Evolutionary conservation across 176 grass and related monocot genomes (phyloP).

Genomic region (Bromus sterilis): DNA sequence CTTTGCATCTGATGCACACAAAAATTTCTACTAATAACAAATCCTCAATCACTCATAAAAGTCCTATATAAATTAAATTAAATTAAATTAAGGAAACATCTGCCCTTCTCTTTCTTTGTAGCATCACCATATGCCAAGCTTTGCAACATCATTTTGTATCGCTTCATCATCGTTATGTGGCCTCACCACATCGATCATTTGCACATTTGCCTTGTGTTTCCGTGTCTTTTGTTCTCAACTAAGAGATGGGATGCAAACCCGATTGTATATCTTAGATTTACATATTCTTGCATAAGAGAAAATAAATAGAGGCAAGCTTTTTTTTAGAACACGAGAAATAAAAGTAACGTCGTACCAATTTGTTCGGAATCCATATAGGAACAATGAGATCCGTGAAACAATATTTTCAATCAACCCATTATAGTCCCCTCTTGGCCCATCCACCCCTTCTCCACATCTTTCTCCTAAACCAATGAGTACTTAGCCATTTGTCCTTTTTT

Average conservation of each 20-base stretch:
- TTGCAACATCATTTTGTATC: background rate
- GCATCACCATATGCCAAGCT: too few relatives aligned
- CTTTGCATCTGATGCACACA: too few relatives aligned
- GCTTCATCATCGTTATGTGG: background rate
- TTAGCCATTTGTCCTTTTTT: too few relatives aligned
- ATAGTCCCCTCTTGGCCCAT: background rate
- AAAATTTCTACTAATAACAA: too few relatives aligned
- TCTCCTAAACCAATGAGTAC: background rate
- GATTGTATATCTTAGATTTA: background rate
- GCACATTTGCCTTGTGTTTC: background rate
- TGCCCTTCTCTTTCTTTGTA: too few relatives aligned
- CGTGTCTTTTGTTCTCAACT: background rate
- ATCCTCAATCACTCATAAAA: too few relatives aligned
- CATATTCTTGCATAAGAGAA: too few relatives aligned
- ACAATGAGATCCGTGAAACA: background rate
- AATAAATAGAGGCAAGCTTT: too few relatives aligned
- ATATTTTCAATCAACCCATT: background rate
- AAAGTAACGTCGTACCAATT: background rate
- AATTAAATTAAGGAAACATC: too few relatives aligned
- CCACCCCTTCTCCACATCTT: background rate
- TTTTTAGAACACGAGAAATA: background rate
- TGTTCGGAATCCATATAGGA: background rate
- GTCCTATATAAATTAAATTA: too few relatives aligned
- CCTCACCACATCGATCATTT: background rate
- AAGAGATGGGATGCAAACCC: background rate